A percentile compares a stretch with the other conserved stretches of the same genome.
Evolutionary conservation across 75 land plant genomes (phyloP).

Genomic region (Larix kaempferi): DNA sequence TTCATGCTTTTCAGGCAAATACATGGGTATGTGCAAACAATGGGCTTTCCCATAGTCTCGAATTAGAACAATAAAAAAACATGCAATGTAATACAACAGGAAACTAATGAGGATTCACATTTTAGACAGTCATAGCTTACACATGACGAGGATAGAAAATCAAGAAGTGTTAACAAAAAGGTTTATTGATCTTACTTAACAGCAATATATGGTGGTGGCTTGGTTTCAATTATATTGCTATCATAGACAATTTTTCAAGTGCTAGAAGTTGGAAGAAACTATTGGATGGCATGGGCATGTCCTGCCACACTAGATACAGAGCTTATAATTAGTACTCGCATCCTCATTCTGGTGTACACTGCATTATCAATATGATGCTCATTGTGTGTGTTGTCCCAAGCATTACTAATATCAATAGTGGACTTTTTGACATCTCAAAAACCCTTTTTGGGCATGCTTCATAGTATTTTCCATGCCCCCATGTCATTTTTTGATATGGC

Average conservation of each 20-base stretch:
- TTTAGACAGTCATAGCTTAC: constrained; percentile 49
- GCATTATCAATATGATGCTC: constrained; percentile 74
- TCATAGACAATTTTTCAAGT: constrained; percentile 67
- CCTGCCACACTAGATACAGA: constrained; percentile 42
- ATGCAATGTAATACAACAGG: constrained; percentile 22
- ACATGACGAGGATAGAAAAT: constrained; percentile 84
- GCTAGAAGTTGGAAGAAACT: constrained; percentile 74
- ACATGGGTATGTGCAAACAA: too few relatives aligned
- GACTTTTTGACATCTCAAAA: constrained; percentile 73
- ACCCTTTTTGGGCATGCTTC: constrained; percentile 64
- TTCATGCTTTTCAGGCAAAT: too few relatives aligned
- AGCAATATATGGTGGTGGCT: constrained; percentile 54
- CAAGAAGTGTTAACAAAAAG: constrained; percentile 70
- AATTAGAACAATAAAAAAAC: constrained; percentile 18
- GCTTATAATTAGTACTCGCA: constrained; percentile 24
- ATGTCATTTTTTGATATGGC: constrained; percentile 98
- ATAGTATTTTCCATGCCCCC: constrained; percentile 70
- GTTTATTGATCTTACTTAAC: constrained; percentile 81
- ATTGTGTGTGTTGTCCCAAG: constrained; percentile 64
- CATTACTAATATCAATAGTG: constrained; percentile 45
- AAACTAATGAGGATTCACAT: constrained; percentile 25
- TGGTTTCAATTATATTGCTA: constrained; percentile 53
- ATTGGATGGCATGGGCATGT: constrained; percentile 98
- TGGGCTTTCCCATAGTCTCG: too few relatives aligned
- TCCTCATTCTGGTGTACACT: constrained; percentile 63